Percentiles rank a stretch among this genome's conserved stretches.
Evolutionary conservation across 208 protist genomes (phyloP).

Genomic region (Endotrypanum monterogeii): DNA sequence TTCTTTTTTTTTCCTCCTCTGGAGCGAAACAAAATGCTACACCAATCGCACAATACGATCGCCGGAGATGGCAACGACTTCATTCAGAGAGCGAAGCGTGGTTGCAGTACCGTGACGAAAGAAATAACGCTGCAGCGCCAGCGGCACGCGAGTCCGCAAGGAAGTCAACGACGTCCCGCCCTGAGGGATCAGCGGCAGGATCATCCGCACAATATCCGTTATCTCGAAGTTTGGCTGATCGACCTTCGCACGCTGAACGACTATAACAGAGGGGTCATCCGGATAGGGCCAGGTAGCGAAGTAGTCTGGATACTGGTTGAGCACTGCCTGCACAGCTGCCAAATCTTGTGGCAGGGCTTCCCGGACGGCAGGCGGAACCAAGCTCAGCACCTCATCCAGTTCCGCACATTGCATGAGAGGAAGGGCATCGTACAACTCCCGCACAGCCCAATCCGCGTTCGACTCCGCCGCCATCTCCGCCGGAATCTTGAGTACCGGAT

Average conservation of each 20-base stretch:
- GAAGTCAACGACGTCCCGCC: conserved; percentile 53
- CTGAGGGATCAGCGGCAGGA: conserved; percentile 71
- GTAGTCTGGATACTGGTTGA: conserved; percentile 66
- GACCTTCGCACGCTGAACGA: conserved; percentile 81
- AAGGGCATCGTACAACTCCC: conserved; percentile 87
- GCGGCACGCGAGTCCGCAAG: conserved; percentile 66
- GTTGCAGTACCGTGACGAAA: conserved; percentile 66
- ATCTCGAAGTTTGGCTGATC: conserved; percentile 45
- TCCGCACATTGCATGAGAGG: conserved; percentile 82
- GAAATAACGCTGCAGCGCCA: conserved; percentile 79
- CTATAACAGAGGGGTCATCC: conserved; percentile 60
- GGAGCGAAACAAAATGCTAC: conserved; percentile 5
- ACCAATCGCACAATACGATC: conserved; percentile 73
- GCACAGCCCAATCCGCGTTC: conserved; percentile 71
- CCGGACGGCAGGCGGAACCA: conserved; percentile 72
- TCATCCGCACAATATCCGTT: conserved; percentile 60
- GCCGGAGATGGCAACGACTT: conserved; percentile 63
- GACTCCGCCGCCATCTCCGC: conserved; percentile 53
- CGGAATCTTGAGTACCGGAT: conserved; percentile 69
- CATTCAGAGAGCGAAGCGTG: conserved; percentile 58
- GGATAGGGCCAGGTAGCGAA: conserved; percentile 78
- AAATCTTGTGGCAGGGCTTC: conserved; percentile 53
- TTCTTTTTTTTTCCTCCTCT: too few species aligned
- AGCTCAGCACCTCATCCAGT: conserved; percentile 72
- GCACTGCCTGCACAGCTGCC: conserved; percentile 40